Evolutionary conservation across 192 early-diverging fungal species (phyloP), one percentile per base, ranked within the genome.

Genomic region (Coemansia sp.): DNA sequence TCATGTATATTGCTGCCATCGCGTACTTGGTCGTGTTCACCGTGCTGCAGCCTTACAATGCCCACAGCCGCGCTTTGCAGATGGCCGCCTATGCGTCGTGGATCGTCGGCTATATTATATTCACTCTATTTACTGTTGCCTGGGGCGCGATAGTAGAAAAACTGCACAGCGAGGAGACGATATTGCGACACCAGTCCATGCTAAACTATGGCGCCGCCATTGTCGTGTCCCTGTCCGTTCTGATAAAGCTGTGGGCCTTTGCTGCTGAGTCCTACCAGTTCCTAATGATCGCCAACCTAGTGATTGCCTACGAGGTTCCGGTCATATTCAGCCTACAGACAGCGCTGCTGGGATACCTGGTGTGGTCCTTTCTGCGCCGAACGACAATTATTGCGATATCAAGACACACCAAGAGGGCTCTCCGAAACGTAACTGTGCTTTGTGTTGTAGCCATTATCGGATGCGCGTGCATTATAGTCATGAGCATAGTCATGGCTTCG

Each of bases 341-440:
- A 0, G 24, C 17, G 0, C 31, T 79, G 1, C 63, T 79, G 0
- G 51, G 37, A 1, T 12, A 73, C 19, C 59, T 79, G n/a, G 62
- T 73, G 5, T 65, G 59, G 47, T 51, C 67, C 6, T 79, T 79
- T 63, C 58, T 79, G 1, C 54, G 24, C 19, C 65, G 60, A 17
- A 70, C 76, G 15, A 72, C 68, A 20, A 31, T 39, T 24, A 78
- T 78, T 15, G 76, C 76, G 11, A 73, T 78, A 45, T 78, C 76
- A 11, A 60, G 7, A 19, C 65, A 78, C 27, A 78, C 70, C 10
- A 72, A 72, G 25, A 20, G 35, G 11, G 70, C 65, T 1, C 70
- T 78, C 31, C 70, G 36, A 0, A 78, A 72, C 58, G 59, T 78
- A 1, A 54, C 69, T 10, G 38, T 62, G 6, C 36, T 78, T 2